These are phyloP conservation scores for Claviceps pusilla DNA, from an alignment of 2,329 filamentous ascomycete species.

Conservation along the genomic window DNA sequence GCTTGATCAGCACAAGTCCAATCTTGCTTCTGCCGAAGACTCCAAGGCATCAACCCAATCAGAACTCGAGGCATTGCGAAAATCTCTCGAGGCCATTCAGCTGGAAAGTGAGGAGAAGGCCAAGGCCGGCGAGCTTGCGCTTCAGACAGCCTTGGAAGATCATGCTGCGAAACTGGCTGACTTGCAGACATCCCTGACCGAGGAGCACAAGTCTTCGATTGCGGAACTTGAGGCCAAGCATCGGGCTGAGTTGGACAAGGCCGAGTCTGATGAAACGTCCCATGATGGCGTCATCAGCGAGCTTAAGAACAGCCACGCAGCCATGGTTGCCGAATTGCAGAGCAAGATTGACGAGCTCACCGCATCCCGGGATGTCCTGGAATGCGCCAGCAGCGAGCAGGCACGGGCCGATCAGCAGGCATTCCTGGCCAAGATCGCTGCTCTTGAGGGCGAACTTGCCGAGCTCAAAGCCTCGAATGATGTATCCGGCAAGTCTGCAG, in stretches of 20 bases:
- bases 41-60: slow-evolving; percentile 33
- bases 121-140: slow-evolving; percentile 16
- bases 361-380: slow-evolving; percentile 29
- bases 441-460: slow-evolving; percentile 36
- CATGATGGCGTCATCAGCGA: slow-evolving; percentile 36
- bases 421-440: slow-evolving; percentile 29
- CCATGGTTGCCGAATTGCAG: slow-evolving; percentile 33
- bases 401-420: slow-evolving; percentile 30
- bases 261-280: slow-evolving; percentile 27
- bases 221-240: slow-evolving; percentile 39
- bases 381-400: slow-evolving; percentile 29
- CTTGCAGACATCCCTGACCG: slow-evolving; percentile 32
- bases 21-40: slow-evolving; percentile 32
- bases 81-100: slow-evolving; percentile 30
- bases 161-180: slow-evolving; percentile 34
- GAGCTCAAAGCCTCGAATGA: slow-evolving; percentile 35
- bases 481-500: slow-evolving; percentile 30
- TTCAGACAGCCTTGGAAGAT: slow-evolving; percentile 28
- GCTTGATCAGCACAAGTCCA: slow-evolving; percentile 33
- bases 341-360: slow-evolving; percentile 39
- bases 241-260: slow-evolving; percentile 33
- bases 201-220: slow-evolving; percentile 34
- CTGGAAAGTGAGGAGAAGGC: slow-evolving; percentile 21
- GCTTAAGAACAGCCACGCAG: slow-evolving; percentile 35
- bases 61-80: slow-evolving; percentile 33